Conservation (phyloP, 257 asterid species). For the Fraxinus anomala region DNA sequence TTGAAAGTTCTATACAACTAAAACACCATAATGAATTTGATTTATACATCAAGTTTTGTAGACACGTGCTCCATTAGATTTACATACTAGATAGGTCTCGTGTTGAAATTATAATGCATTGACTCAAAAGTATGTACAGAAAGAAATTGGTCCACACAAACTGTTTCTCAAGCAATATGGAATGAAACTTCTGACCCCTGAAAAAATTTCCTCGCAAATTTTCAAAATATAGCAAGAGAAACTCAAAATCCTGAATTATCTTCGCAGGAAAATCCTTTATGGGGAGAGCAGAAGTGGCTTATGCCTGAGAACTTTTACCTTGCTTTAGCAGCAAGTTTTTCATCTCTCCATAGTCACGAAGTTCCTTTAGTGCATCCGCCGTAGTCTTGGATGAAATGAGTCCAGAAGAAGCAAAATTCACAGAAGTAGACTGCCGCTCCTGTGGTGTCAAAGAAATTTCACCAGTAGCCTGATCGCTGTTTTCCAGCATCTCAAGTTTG, state of each 20-base stretch:
- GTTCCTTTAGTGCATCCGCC: constrained; percentile 75
- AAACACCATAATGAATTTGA: background rate
- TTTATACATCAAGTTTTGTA: constrained; percentile 1
- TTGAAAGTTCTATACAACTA: background rate
- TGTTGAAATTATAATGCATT: constrained; percentile 23
- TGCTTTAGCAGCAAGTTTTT: constrained; percentile 53
- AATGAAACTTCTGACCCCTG: constrained; percentile 22
- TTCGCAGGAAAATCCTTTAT: background rate
- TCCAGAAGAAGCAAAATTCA: constrained; percentile 43
- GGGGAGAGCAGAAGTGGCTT: constrained; percentile 14
- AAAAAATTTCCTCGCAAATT: constrained; percentile 16
- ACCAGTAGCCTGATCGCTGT: constrained; percentile 22
- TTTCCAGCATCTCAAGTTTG: constrained; percentile 28
- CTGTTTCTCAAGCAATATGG: constrained; percentile 5
- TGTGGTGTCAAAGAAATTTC: constrained; percentile 28
- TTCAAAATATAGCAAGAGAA: constrained; percentile 21
- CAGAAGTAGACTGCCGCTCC: constrained; percentile 26
- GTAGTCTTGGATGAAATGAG: constrained; percentile 54
- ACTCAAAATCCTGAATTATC: background rate
- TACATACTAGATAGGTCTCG: constrained; percentile 26
- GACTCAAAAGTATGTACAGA: constrained; percentile 33
- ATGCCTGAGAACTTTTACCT: constrained; percentile 35
- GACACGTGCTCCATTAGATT: constrained; percentile 9
- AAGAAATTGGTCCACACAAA: constrained; percentile 10
- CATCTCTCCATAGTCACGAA: constrained; percentile 47